phyloP scores from a whole-genome alignment of 805 yeast genomes.

The Naumovozyma castellii region DNA sequence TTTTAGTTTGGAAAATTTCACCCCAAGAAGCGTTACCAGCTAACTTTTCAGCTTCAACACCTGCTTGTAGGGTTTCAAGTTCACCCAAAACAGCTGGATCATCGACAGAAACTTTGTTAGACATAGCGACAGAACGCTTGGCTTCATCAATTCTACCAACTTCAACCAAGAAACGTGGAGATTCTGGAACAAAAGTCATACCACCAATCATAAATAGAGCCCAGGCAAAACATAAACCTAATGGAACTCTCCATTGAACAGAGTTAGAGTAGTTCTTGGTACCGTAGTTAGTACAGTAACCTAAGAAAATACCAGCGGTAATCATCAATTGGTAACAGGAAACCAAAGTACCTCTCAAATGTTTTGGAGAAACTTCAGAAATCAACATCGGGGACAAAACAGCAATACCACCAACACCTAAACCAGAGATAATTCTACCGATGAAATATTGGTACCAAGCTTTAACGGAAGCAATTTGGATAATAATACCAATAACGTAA shows the following conservation, averaged over 20 bases:
- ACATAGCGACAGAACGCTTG: slow-evolving; percentile 44
- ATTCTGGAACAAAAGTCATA: slow-evolving; percentile 54
- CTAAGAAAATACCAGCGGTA: slow-evolving; percentile 64
- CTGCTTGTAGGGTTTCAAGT: slow-evolving; percentile 47
- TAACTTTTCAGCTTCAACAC: slow-evolving; percentile 46
- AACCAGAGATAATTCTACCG: slow-evolving; percentile 61
- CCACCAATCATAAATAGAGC: slow-evolving; percentile 31
- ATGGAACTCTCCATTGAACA: slow-evolving; percentile 67
- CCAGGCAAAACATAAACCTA: slow-evolving; percentile 47
- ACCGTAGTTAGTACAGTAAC: slow-evolving; percentile 65
- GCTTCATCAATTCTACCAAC: slow-evolving; percentile 51
- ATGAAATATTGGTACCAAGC: slow-evolving; percentile 64
- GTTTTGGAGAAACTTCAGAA: slow-evolving; percentile 60
- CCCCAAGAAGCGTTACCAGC: slow-evolving; percentile 62
- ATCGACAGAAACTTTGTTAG: slow-evolving; percentile 46
- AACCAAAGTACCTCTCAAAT: slow-evolving; percentile 60
- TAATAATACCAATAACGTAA: slow-evolving; percentile 56
- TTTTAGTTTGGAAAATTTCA: slow-evolving; percentile 56
- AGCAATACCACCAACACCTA: slow-evolving; percentile 69
- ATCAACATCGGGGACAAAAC: slow-evolving; percentile 68
- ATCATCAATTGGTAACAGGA: slow-evolving; percentile 61
- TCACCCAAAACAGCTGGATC: slow-evolving; percentile 50
- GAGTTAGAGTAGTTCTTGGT: slow-evolving; percentile 52
- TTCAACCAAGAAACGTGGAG: slow-evolving; percentile 58
- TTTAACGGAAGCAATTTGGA: slow-evolving; percentile 47